Evolutionary conservation across 345 rosid species (phyloP).

Genomic region (Sapria himalayana): DNA sequence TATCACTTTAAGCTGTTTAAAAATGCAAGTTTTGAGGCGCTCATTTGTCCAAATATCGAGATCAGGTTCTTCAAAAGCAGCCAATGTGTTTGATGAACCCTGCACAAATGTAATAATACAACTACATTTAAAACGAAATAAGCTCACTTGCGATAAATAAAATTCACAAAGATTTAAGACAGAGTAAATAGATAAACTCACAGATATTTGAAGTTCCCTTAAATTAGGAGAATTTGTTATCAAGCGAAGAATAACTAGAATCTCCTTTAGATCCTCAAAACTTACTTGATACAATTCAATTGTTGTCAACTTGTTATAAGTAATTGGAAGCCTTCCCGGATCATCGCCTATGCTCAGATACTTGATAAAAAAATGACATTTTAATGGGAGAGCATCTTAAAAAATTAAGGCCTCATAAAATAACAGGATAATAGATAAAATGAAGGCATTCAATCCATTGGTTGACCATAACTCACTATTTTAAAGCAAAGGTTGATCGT

Average conservation of each 20-base stretch:
- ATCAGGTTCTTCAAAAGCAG: conserved; percentile 30
- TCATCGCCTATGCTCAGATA: conserved; percentile 79
- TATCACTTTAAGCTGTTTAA: conserved; percentile 31
- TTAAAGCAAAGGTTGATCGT: too few relatives aligned
- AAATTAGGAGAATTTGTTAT: conserved; percentile 66
- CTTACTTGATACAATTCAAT: conserved; percentile 72
- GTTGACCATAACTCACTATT: too few relatives aligned
- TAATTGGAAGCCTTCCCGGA: conserved; percentile 34
- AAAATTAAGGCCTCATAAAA: too few relatives aligned
- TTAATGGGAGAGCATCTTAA: too few relatives aligned
- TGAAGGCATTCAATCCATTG: too few relatives aligned
- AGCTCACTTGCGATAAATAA: too few relatives aligned
- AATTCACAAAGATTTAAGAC: too few relatives aligned
- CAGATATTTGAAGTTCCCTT: conserved; percentile 55
- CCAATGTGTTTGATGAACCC: conserved; percentile 42
- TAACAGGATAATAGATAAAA: too few relatives aligned
- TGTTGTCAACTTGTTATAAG: conserved; percentile 33
- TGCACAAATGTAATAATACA: conserved; percentile 7
- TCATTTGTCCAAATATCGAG: conserved; percentile 38
- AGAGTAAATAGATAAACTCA: too few relatives aligned
- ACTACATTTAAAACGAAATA: conserved; percentile 1
- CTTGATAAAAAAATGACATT: conserved; percentile 14
- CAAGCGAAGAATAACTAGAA: conserved; percentile 61
- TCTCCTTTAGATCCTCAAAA: conserved; percentile 72
- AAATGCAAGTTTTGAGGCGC: conserved; percentile 27